phyloP scores from a whole-genome alignment of 306 rosid species.

The Ochetophila trinervis region DNA sequence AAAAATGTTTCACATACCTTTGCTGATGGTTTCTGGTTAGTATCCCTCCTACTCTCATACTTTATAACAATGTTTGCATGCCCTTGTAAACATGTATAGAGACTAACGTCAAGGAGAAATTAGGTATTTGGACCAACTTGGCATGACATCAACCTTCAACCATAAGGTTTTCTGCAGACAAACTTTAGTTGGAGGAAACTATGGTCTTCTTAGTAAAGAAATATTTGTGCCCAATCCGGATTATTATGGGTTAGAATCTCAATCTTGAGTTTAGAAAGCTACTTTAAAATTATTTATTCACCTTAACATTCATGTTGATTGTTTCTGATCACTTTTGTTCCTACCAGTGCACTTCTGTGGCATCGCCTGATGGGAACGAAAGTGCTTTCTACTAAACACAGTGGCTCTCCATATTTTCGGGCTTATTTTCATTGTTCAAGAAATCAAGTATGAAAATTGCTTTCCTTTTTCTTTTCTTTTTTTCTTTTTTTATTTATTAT shows the following conservation, averaged over 20 bases:
- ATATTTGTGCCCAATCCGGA: slow-evolving; percentile 66
- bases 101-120: neutral
- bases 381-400: slow-evolving; percentile 31
- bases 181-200: slow-evolving; percentile 63
- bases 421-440: slow-evolving; percentile 46
- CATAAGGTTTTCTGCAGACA: slow-evolving; percentile 67
- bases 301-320: neutral
- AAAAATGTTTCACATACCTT: slow-evolving; percentile 55
- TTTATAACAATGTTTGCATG: neutral
- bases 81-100: neutral
- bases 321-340: neutral
- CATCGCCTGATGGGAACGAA: slow-evolving; percentile 49
- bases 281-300: neutral
- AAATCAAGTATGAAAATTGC: slow-evolving; percentile 10
- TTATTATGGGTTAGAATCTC: slow-evolving; percentile 45
- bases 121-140: slow-evolving; percentile 70
- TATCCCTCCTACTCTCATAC: neutral
- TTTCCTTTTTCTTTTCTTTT: neutral
- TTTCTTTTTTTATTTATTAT: too few relatives aligned
- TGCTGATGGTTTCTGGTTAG: slow-evolving; percentile 58
- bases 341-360: slow-evolving; percentile 45
- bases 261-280: neutral
- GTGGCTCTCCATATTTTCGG: slow-evolving; percentile 40
- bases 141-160: slow-evolving; percentile 51
- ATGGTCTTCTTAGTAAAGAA: slow-evolving; percentile 57